Evolutionary conservation across 2,329 filamentous ascomycete genomes (phyloP).

Genomic region (Pseudopithomyces maydicus): DNA sequence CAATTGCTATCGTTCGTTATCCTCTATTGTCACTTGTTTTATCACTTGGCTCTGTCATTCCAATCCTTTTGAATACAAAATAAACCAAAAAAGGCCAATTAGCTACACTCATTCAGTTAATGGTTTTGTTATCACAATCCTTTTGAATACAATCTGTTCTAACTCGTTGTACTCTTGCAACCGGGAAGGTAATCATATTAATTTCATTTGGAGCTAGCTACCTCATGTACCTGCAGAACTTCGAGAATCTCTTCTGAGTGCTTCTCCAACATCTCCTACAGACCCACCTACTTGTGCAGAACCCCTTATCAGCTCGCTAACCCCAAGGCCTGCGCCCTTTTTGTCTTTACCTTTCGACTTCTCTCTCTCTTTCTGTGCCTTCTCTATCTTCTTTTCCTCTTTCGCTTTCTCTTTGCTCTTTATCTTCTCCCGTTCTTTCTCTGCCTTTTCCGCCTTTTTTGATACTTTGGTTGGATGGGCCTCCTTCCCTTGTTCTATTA

Average conservation of each 20-base stretch:
- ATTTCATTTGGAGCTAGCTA: not conserved
- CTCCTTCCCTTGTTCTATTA: not conserved
- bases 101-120: no score
- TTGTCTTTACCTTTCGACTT: not conserved
- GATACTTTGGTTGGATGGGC: not conserved
- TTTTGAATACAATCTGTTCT: no score
- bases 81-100: no score
- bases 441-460: not conserved
- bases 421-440: not conserved
- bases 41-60: no score
- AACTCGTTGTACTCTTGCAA: no score
- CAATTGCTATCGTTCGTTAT: not conserved
- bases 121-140: no score
- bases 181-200: no score
- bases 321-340: not conserved
- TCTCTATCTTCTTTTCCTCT: not conserved
- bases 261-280: slow-evolving; percentile 2
- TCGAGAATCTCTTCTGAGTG: not conserved
- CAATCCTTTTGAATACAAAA: no score
- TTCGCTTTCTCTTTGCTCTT: not conserved
- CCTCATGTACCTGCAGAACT: not conserved
- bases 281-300: slow-evolving; percentile 2
- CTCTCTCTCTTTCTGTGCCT: not conserved
- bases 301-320: slow-evolving; percentile 1
- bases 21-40: not conserved